Percentiles rank a stretch among this genome's conserved stretches.
Evolutionary conservation across 345 rosid species (phyloP).

Genomic region (Boechera stricta): DNA sequence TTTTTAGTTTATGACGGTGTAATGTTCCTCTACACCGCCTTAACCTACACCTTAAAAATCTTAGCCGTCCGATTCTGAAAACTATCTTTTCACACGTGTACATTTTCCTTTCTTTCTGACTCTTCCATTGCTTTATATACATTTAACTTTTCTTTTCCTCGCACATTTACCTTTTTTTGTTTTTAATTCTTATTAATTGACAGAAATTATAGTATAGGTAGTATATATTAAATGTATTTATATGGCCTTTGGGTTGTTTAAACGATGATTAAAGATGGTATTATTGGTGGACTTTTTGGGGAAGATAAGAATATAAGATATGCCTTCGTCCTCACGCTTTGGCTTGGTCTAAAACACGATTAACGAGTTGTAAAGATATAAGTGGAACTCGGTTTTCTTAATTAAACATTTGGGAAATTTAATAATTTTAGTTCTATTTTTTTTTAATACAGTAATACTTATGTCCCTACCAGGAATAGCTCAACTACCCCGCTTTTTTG

Average conservation of each 20-base stretch:
- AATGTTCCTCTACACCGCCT: slow-evolving; percentile 8
- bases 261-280: neutral
- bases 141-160: neutral
- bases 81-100: neutral
- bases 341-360: slow-evolving; percentile 18
- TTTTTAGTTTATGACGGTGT: slow-evolving; percentile 4
- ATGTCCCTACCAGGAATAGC: neutral
- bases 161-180: neutral
- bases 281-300: slow-evolving; percentile 5
- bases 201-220: neutral
- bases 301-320: slow-evolving; percentile 34
- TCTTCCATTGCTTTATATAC: too few relatives aligned
- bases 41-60: neutral
- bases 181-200: neutral
- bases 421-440: neutral
- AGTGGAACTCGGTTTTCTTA: neutral
- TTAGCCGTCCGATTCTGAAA: slow-evolving; percentile 20
- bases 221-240: neutral
- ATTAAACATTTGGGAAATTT: neutral
- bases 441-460: neutral
- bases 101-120: too few relatives aligned
- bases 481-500: neutral
- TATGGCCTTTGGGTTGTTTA: slow-evolving; percentile 14
- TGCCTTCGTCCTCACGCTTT: slow-evolving; percentile 30
- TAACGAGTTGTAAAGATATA: neutral